Base-by-base conservation (phyloP, 1,284 basidiomycete genomes). In the Vanrija humicola region DNA sequence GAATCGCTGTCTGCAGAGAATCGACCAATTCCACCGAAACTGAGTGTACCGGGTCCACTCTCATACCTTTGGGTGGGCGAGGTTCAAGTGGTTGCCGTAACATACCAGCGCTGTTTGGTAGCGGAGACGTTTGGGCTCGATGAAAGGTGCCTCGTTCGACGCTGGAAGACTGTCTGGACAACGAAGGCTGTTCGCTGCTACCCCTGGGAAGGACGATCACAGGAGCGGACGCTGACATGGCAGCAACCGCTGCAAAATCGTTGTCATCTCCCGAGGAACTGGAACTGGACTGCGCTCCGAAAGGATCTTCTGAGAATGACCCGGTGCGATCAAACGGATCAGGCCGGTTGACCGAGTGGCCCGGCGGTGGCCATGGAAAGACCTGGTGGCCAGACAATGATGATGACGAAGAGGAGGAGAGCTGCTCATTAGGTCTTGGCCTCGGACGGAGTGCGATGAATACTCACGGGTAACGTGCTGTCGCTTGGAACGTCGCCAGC, bases 1-100 rank as follows among this genome's bases (percentile, higher is more conserved):
- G 90, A 38, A 94, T 87, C 52, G 89, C 83, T 77, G 86, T 84
- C 75, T 93, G 90, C 15, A 91, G 83, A 5, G 86, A 86, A 74
- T 94, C 90, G 8, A 90, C 90, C 8, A 94, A 81, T 74, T 95
- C 91, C 38, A 87, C 76, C 1, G 77, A 77, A 10, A 77, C 55
- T 0, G 68, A 68, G 40, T 68, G 34, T 25, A 47, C 59, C 6
- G 54, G 49, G 28, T 56, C 54, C 16, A 38, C n/a, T 48, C 26
- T 38, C 29, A 19, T 19, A 18, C n/a, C 34, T 14, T 12, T 14
- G 5, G 34, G 34, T 5, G 34, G 42, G 18, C 42, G 42, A 10
- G 18, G 42, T 19, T 43, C 18, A 7, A 43, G 18, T 10, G 42
- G 42, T 19, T 19, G 18, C 9, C 42, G 42, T 19, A 18, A 6